Evolutionary conservation across 805 yeast species (phyloP).

Genomic region (Candida cerambycidarum): DNA sequence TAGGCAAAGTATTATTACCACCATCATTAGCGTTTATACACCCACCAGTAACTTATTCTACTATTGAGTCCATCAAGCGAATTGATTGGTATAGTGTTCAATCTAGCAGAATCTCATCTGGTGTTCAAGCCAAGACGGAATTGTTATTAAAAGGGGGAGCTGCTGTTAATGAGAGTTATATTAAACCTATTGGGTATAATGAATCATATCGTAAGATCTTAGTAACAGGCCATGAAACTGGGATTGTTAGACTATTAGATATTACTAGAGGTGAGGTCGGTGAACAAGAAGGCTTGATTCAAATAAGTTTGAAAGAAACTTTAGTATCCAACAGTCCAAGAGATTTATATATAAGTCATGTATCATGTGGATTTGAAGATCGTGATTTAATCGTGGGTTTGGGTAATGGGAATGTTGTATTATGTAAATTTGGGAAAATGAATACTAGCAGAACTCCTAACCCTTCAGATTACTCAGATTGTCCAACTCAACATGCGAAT

Average conservation of each 20-base stretch:
- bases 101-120: conserved; percentile 29
- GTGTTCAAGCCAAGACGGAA: conserved; percentile 42
- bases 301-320: conserved; percentile 34
- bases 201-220: conserved; percentile 49
- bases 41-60: conserved; percentile 62
- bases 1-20: conserved; percentile 56
- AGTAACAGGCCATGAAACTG: conserved; percentile 85
- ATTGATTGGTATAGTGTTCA: conserved; percentile 81
- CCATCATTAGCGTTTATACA: conserved; percentile 76
- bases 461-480: conserved; percentile 25
- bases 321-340: conserved; percentile 23
- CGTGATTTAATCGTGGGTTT: conserved; percentile 72
- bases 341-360: conserved; percentile 41
- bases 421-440: conserved; percentile 66
- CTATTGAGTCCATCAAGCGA: conserved; percentile 53
- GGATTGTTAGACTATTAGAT: conserved; percentile 81
- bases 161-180: conserved; percentile 47
- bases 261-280: conserved; percentile 67
- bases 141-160: conserved; percentile 77
- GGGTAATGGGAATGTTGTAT: conserved; percentile 67
- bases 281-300: conserved; percentile 31
- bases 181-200: conserved; percentile 32
- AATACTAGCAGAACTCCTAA: conserved; percentile 12
- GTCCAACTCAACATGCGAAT: conserved; percentile 32
- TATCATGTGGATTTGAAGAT: conserved; percentile 77